Conservation (phyloP, 2,329 filamentous ascomycete species). For the Fusarium armeniacum region DNA sequence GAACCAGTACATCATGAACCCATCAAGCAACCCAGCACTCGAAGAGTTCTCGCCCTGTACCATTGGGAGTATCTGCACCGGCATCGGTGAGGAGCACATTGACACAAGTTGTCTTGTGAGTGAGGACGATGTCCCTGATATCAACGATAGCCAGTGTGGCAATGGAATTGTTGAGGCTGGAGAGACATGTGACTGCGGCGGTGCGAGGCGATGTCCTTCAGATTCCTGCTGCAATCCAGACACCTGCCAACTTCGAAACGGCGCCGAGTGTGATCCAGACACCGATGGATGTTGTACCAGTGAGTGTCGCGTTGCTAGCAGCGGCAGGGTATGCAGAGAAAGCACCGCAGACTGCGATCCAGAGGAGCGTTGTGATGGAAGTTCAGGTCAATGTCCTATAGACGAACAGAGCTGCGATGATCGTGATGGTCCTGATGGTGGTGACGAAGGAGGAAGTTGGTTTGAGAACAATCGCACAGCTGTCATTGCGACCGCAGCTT, state of each 20-base stretch:
- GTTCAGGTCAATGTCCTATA: conserved; percentile 23
- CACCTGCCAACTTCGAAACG: conserved; percentile 23
- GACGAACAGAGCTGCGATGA: conserved; percentile 18
- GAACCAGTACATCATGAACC: conserved; percentile 88
- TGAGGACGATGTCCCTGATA: conserved; percentile 81
- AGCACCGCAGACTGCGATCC: conserved; percentile 27
- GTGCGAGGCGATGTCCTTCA: not conserved
- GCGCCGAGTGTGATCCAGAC: conserved; percentile 25
- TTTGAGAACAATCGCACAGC: conserved; percentile 36
- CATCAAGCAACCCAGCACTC: conserved; percentile 77
- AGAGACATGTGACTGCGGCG: conserved; percentile 33
- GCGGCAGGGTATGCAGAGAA: conserved; percentile 14
- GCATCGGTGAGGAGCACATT: conserved; percentile 79
- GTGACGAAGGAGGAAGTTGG: conserved; percentile 13
- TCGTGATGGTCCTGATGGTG: not conserved
- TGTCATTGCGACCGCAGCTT: conserved; percentile 29
- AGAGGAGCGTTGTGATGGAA: conserved; percentile 29
- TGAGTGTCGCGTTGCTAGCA: conserved; percentile 16
- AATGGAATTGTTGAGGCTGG: conserved; percentile 65
- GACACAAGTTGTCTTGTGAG: conserved; percentile 76
- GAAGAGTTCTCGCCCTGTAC: conserved; percentile 83
- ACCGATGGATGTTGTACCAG: conserved; percentile 32
- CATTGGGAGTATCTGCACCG: conserved; percentile 88
- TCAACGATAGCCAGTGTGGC: conserved; percentile 83
- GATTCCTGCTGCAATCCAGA: conserved; percentile 32